These are phyloP conservation scores for Trichoderma virens DNA, from an alignment of 495 filamentous ascomycete species.

Conservation along the genomic window DNA sequence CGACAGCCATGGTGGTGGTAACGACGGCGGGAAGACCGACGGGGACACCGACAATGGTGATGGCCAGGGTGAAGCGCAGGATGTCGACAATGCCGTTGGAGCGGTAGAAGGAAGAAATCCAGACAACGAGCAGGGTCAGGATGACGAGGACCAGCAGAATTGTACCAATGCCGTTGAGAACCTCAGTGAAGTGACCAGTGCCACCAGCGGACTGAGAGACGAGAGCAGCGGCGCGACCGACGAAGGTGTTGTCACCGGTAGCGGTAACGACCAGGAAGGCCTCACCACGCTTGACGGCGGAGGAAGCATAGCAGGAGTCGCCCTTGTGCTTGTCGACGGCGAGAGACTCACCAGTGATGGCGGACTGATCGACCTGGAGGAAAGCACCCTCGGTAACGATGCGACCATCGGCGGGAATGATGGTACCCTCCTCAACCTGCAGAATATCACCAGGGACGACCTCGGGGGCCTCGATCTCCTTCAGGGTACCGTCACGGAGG, in stretches of 20 bases:
- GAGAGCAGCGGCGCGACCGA: conserved; percentile 79
- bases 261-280: conserved; percentile 72
- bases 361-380: conserved; percentile 87
- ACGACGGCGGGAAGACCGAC: conserved; percentile 95
- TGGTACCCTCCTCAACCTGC: conserved; percentile 83
- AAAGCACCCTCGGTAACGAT: conserved; percentile 71
- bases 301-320: conserved; percentile 76
- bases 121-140: conserved; percentile 70
- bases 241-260: conserved; percentile 81
- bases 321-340: conserved; percentile 79
- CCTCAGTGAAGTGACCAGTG: conserved; percentile 81
- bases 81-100: conserved; percentile 67
- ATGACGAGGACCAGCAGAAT: conserved; percentile 74
- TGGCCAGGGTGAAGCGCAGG: conserved; percentile 74
- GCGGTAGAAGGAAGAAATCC: conserved; percentile 82
- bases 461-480: conserved; percentile 66
- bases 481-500: conserved; percentile 63
- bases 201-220: conserved; percentile 65
- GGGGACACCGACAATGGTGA: conserved; percentile 89
- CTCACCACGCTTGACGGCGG: conserved; percentile 82
- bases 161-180: conserved; percentile 80
- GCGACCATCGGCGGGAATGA: conserved; percentile 81
- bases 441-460: conserved; percentile 89
- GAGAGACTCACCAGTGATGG: conserved; percentile 87
- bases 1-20: conserved; percentile 94